A percentile compares a stretch with the other conserved stretches of the same genome.
Conservation (phyloP, 306 rosid genomes). For the Carpinus fangiana region DNA sequence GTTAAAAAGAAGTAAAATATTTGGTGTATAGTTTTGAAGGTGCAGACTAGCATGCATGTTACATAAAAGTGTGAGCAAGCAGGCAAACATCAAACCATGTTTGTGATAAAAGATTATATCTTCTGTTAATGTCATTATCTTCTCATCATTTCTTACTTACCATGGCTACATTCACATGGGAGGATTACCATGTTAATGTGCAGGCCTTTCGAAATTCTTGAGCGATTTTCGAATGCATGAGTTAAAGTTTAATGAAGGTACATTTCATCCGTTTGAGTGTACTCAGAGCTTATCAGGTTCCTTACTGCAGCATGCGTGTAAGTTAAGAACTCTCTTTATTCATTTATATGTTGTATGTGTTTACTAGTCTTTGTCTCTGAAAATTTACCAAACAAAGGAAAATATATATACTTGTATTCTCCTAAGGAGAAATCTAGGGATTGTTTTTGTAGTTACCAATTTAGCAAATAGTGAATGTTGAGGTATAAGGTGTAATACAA, state of each 20-base stretch:
- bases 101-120: not conserved
- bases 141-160: not conserved
- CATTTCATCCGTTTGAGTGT: constrained; percentile 93
- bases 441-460: no score
- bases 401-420: not conserved
- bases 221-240: constrained; percentile 86
- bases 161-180: constrained; percentile 10
- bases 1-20: not conserved
- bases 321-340: not conserved
- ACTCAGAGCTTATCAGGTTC: constrained; percentile 71
- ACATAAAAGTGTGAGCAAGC: not conserved
- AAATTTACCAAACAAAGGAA: not conserved
- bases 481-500: not conserved
- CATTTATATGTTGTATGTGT: not conserved
- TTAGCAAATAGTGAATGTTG: not conserved
- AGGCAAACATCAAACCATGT: not conserved
- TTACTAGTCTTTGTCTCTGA: not conserved
- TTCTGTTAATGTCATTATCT: constrained; percentile 3
- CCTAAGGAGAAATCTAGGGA: not conserved
- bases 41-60: not conserved
- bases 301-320: constrained; percentile 23
- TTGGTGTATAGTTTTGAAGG: not conserved
- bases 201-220: constrained; percentile 83
- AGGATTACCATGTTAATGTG: constrained; percentile 26
- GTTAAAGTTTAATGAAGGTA: constrained; percentile 88